phyloP scores from a whole-genome alignment of 139 green algal genomes.

The Prasinococcaceae sp. region DNA sequence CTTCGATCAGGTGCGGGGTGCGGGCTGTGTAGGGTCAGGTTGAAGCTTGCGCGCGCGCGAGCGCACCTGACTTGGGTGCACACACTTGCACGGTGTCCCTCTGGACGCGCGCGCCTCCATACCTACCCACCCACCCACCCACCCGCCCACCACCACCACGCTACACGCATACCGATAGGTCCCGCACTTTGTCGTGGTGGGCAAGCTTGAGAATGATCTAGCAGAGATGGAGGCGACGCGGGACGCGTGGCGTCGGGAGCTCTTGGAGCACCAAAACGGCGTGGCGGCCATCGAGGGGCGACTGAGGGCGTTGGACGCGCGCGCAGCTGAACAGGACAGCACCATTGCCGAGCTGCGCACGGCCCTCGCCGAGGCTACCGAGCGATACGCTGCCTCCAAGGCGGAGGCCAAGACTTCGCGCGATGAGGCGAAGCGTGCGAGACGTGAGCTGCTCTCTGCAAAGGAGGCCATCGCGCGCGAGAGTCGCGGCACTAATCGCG shows the following conservation, averaged over 20 bases:
- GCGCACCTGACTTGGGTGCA: too few species aligned
- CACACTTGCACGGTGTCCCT: too few species aligned
- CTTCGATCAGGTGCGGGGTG: conserved; percentile 10
- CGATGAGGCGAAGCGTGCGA: conserved; percentile 11
- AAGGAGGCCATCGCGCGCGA: too few species aligned
- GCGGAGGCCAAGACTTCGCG: conserved; percentile 1
- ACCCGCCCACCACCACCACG: too few species aligned
- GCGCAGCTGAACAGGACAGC: neutral
- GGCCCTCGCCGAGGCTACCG: neutral
- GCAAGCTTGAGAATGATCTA: conserved; percentile 10
- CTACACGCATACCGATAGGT: too few species aligned
- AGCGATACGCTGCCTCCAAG: neutral
- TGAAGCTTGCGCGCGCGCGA: too few species aligned
- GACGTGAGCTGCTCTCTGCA: neutral
- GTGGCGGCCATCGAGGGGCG: conserved; percentile 8
- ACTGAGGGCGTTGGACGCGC: neutral
- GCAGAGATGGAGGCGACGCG: conserved; percentile 3
- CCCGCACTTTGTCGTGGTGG: conserved; percentile 10
- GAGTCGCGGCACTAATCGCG: too few species aligned
- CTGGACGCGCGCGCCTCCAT: too few species aligned
- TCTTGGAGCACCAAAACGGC: conserved; percentile 6
- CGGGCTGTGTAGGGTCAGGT: too few species aligned
- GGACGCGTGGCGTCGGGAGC: neutral
- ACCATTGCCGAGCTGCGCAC: conserved; percentile 1
- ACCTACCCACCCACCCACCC: too few species aligned